Conservation (phyloP, 2,329 filamentous ascomycete species). For the Phialophora verrucosa region DNA sequence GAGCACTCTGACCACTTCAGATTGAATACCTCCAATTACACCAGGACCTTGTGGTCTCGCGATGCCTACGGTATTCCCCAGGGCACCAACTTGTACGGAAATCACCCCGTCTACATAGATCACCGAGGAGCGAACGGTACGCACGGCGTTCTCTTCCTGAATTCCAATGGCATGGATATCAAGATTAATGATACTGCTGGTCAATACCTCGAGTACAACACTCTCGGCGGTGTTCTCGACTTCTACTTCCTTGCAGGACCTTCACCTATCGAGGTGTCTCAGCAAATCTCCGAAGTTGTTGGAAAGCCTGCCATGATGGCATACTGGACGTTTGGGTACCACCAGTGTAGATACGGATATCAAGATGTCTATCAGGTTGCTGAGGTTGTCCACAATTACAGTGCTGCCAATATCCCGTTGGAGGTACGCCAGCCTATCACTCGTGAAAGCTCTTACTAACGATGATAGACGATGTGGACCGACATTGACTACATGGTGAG, state of each 20-base stretch:
- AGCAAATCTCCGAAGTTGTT: slow-evolving; percentile 64
- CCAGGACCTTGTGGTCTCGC: slow-evolving; percentile 71
- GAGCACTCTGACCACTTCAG: slow-evolving; percentile 76
- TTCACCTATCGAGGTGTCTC: slow-evolving; percentile 62
- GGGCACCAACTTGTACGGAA: slow-evolving; percentile 72
- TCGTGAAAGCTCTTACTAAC: slow-evolving; percentile 9
- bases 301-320: slow-evolving; percentile 66
- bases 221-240: slow-evolving; percentile 76
- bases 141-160: slow-evolving; percentile 72
- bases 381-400: slow-evolving; percentile 53
- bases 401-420: slow-evolving; percentile 49
- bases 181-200: slow-evolving; percentile 68
- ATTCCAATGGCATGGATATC: slow-evolving; percentile 78
- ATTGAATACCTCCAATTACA: slow-evolving; percentile 71
- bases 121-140: slow-evolving; percentile 63
- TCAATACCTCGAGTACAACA: slow-evolving; percentile 80
- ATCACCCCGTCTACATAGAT: slow-evolving; percentile 79
- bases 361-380: slow-evolving; percentile 55
- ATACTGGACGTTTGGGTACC: slow-evolving; percentile 68
- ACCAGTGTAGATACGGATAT: slow-evolving; percentile 70
- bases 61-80: slow-evolving; percentile 68
- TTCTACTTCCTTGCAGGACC: slow-evolving; percentile 70
- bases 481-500: slow-evolving; percentile 37
- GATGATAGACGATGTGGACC: slow-evolving; percentile 50
- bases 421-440: slow-evolving; percentile 17